Evolutionary conservation across 179 eudicot genomes (phyloP).

Genomic region (Patellifolia procumbens): DNA sequence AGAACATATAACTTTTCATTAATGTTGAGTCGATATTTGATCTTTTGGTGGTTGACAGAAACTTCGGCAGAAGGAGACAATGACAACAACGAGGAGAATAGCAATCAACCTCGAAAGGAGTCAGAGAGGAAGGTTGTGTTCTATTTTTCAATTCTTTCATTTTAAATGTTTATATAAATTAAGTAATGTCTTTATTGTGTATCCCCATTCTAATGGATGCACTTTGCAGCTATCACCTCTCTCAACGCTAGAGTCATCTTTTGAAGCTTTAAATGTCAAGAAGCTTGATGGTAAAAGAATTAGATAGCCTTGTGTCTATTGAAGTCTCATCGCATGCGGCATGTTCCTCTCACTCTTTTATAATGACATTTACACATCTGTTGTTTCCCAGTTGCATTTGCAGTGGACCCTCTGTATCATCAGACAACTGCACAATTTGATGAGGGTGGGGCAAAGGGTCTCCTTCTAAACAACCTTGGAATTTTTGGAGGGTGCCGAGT

Average conservation of each 20-base stretch:
- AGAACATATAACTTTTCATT: not conserved
- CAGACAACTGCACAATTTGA: slow-evolving; percentile 98
- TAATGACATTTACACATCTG: slow-evolving; percentile 16
- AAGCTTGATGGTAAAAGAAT: slow-evolving; percentile 79
- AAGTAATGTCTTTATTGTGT: not conserved
- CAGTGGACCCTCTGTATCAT: slow-evolving; percentile 95
- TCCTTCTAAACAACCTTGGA: slow-evolving; percentile 85
- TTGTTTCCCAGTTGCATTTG: slow-evolving; percentile 70
- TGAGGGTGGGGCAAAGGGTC: slow-evolving; percentile 99
- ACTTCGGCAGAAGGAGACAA: slow-evolving; percentile 42
- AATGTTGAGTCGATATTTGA: not conserved
- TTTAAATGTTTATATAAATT: not conserved
- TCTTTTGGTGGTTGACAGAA: slow-evolving; percentile 43
- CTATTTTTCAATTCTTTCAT: not conserved
- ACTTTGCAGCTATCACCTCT: slow-evolving; percentile 78
- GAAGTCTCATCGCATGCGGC: no score
- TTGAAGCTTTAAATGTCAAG: slow-evolving; percentile 84
- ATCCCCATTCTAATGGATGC: slow-evolving; percentile 5
- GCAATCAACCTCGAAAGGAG: slow-evolving; percentile 48
- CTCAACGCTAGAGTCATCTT: slow-evolving; percentile 85
- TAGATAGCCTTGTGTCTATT: slow-evolving; percentile 4
- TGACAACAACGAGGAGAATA: slow-evolving; percentile 45
- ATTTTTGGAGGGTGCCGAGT: slow-evolving; percentile 81
- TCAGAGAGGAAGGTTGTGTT: slow-evolving; percentile 64
- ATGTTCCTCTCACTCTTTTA: not conserved